A percentile compares a stretch with the other conserved stretches of the same genome.
Conservation (phyloP, 2,329 filamentous ascomycete genomes). For the Pyrenophora seminiperda region DNA sequence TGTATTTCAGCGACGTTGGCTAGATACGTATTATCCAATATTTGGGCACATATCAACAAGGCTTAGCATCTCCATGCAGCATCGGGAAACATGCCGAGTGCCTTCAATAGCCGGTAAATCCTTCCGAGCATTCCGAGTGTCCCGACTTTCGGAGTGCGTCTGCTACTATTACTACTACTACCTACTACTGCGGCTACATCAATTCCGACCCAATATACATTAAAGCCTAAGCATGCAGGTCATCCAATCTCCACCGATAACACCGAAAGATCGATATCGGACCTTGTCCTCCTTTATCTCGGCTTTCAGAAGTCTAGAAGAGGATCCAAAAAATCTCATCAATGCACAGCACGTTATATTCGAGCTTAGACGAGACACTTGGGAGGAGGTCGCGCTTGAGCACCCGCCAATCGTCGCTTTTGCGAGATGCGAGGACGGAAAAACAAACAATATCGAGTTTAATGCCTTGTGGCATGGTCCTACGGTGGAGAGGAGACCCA, state of each 20-base stretch:
- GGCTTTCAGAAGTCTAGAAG: background rate
- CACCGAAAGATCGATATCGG: too few relatives aligned
- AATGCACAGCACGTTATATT: constrained; percentile 4
- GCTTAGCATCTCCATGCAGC: constrained; percentile 8
- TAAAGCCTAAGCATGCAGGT: too few relatives aligned
- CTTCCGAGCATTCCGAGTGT: constrained; percentile 4
- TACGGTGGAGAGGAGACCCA: background rate
- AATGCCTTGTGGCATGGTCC: background rate
- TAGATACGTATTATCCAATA: background rate
- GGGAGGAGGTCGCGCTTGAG: background rate
- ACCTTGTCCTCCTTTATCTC: background rate
- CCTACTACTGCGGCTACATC: background rate
- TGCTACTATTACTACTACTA: too few relatives aligned
- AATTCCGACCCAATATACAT: background rate
- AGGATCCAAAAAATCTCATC: background rate
- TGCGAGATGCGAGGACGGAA: background rate
- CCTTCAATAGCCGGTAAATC: constrained; percentile 15
- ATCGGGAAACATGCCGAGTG: constrained; percentile 11
- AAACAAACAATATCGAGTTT: background rate
- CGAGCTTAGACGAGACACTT: background rate
- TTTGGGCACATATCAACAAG: background rate
- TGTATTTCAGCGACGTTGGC: too few relatives aligned
- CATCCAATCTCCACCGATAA: too few relatives aligned
- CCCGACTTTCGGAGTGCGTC: too few relatives aligned
- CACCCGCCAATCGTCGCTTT: background rate